Percentiles rank a stretch among this genome's conserved stretches.
Conservation (phyloP, 257 asterid genomes). For the Thymus quinquecostatus region DNA sequence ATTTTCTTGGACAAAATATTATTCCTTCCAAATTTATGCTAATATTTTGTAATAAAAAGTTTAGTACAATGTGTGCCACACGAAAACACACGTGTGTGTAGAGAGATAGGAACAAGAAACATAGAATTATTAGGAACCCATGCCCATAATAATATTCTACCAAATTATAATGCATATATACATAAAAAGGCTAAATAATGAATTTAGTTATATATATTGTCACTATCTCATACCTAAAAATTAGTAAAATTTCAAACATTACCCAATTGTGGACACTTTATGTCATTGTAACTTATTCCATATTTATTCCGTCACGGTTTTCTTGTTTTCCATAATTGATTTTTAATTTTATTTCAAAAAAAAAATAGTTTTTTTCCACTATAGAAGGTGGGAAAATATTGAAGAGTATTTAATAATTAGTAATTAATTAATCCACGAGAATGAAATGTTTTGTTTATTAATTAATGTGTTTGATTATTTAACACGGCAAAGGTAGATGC, state of each 20-base stretch:
- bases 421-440: too few relatives aligned
- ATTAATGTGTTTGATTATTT: not conserved
- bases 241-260: not conserved
- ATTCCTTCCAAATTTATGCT: not conserved
- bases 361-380: too few relatives aligned
- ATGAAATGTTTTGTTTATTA: not conserved
- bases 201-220: constrained; percentile 30
- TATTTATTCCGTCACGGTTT: constrained; percentile 15
- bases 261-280: not conserved
- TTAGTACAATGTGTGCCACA: constrained; percentile 3
- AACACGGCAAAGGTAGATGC: not conserved
- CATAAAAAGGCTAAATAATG: constrained; percentile 20
- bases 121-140: constrained; percentile 25
- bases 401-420: not conserved
- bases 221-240: constrained; percentile 41
- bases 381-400: not conserved
- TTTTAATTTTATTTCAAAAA: not conserved
- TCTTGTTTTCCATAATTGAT: not conserved
- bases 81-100: constrained; percentile 7
- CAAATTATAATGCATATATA: constrained; percentile 10
- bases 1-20: not conserved
- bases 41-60: not conserved
- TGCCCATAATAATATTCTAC: constrained; percentile 21
- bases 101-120: not conserved
- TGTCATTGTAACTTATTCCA: constrained; percentile 12